Conservation (phyloP, 1,139 yeast species). For the Blastobotrys aristatus region DNA sequence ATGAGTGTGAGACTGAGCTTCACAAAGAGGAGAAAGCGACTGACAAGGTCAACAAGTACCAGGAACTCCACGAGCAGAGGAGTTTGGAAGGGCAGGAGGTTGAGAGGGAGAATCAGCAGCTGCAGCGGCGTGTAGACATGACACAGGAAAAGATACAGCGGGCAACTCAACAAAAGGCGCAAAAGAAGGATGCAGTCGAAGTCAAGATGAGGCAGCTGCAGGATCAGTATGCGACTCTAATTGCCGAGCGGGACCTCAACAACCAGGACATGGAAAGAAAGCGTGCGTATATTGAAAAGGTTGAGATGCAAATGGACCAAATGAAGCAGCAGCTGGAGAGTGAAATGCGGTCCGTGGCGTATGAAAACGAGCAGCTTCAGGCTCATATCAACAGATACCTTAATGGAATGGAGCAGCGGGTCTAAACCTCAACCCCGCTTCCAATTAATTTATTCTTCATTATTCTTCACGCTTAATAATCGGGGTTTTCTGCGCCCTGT, state of each 20-base stretch:
- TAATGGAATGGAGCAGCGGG: constrained; percentile 44
- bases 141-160: constrained; percentile 52
- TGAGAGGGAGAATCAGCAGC: constrained; percentile 46
- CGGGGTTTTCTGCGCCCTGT: too few relatives aligned
- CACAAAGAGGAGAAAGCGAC: constrained; percentile 44
- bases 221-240: constrained; percentile 44
- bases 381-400: constrained; percentile 48
- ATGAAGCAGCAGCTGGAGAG: constrained; percentile 45
- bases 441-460: neutral
- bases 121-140: constrained; percentile 49
- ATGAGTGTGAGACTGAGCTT: constrained; percentile 53
- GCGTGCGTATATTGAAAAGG: constrained; percentile 44
- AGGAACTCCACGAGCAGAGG: constrained; percentile 47
- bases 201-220: constrained; percentile 44
- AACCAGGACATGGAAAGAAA: constrained; percentile 50
- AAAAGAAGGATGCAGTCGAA: constrained; percentile 44
- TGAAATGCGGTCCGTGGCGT: constrained; percentile 51
- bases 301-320: constrained; percentile 44
- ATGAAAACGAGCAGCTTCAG: constrained; percentile 52
- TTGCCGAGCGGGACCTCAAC: constrained; percentile 47
- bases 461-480: too few relatives aligned
- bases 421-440: constrained; percentile 15
- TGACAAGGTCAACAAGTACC: constrained; percentile 39
- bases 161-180: constrained; percentile 46
- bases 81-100: constrained; percentile 45